Evolutionary conservation across 768 basidiomycete species (phyloP).

Genomic region (Psilocybe azurescens): DNA sequence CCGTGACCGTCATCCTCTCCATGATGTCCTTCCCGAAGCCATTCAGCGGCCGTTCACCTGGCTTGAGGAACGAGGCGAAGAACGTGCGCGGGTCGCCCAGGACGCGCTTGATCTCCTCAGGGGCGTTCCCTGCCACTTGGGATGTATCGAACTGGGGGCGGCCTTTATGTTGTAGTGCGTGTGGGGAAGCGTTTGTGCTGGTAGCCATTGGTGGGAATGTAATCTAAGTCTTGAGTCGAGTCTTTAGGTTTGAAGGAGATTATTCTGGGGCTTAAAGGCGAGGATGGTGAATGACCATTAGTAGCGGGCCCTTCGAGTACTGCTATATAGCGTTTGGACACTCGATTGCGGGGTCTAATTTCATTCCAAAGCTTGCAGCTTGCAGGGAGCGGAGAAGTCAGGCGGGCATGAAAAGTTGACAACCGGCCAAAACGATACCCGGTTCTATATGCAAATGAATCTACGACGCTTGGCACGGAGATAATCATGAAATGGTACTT

Average conservation of each 20-base stretch:
- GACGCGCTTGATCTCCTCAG: constrained; percentile 26
- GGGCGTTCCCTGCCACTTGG: constrained; percentile 27
- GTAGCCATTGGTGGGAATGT: not conserved
- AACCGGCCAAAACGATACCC: not conserved
- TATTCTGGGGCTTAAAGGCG: not conserved
- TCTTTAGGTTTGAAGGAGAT: too few relatives aligned
- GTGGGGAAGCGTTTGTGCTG: not conserved
- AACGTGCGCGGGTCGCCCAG: constrained; percentile 25
- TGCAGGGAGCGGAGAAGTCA: not conserved
- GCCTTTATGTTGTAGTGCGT: not conserved
- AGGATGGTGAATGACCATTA: not conserved
- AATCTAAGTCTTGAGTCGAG: too few relatives aligned
- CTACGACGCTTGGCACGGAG: too few relatives aligned
- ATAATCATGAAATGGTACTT: too few relatives aligned
- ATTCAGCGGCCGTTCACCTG: constrained; percentile 16
- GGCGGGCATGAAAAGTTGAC: not conserved
- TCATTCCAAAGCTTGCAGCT: not conserved
- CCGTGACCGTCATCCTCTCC: constrained; percentile 36
- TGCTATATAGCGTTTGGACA: not conserved
- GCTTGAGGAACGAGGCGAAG: constrained; percentile 14
- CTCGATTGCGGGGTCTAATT: not conserved
- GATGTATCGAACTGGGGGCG: constrained; percentile 14
- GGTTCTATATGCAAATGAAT: not conserved
- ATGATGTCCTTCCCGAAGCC: constrained; percentile 28
- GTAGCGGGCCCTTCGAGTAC: not conserved